Evolutionary conservation across 164 flowering plant genomes (phyloP).

Genomic region (Chloranthus sessilifolius): DNA sequence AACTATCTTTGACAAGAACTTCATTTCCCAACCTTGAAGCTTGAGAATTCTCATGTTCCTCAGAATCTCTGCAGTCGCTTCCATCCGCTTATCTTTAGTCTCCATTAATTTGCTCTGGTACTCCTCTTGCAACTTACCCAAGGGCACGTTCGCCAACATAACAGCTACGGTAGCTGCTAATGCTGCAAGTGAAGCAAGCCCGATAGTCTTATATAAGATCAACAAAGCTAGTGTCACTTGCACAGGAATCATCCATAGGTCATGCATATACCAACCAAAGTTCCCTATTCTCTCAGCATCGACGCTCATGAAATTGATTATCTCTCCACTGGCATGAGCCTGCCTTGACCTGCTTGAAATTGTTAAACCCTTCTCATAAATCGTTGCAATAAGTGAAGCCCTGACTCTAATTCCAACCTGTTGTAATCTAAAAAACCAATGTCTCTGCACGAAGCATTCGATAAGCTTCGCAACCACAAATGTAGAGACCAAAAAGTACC

Average conservation of each 20-base stretch:
- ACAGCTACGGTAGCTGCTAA: conserved; percentile 43
- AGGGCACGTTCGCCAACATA: conserved; percentile 56
- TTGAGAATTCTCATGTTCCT: conserved; percentile 83
- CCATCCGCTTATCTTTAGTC: conserved; percentile 71
- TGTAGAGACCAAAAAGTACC: conserved; percentile 41
- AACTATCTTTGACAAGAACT: conserved; percentile 46
- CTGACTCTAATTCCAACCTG: conserved; percentile 39
- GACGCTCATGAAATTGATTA: conserved; percentile 67
- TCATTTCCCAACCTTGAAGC: conserved; percentile 81
- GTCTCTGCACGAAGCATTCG: conserved; percentile 57
- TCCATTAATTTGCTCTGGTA: conserved; percentile 56
- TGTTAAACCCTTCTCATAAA: conserved; percentile 56
- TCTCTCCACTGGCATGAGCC: conserved; percentile 58
- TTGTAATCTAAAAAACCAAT: conserved; percentile 52
- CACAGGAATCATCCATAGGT: conserved; percentile 54
- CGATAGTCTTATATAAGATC: conserved; percentile 62
- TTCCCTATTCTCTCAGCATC: conserved; percentile 68
- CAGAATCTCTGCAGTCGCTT: conserved; percentile 56
- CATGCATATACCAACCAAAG: conserved; percentile 61
- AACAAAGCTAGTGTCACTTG: conserved; percentile 51
- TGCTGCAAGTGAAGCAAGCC: conserved; percentile 53
- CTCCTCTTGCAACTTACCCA: conserved; percentile 43
- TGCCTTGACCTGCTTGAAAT: conserved; percentile 62
- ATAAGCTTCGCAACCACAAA: conserved; percentile 58
- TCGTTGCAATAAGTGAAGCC: conserved; percentile 39